A percentile compares a stretch with the other conserved stretches of the same genome.
phyloP scores from a whole-genome alignment of 495 filamentous ascomycete genomes.

The Durotheca rogersii region DNA sequence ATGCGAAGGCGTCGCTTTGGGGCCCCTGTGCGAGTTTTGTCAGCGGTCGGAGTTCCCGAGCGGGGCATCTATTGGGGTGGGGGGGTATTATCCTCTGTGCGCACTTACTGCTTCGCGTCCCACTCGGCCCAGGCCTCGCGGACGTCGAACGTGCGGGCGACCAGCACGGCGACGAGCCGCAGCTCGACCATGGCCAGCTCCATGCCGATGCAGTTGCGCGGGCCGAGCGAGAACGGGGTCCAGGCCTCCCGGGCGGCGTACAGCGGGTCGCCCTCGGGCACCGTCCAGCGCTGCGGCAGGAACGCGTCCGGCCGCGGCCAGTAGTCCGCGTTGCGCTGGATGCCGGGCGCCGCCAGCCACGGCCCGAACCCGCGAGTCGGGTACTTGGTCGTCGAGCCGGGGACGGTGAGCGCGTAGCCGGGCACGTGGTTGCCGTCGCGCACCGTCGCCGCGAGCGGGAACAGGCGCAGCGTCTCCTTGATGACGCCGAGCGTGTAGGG shows the following conservation, averaged over 20 bases:
- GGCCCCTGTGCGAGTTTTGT: slow-evolving; percentile 13
- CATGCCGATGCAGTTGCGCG: slow-evolving; percentile 57
- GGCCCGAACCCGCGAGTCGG: slow-evolving; percentile 36
- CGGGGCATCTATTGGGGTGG: no score
- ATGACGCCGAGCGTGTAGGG: slow-evolving; percentile 49
- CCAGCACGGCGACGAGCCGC: slow-evolving; percentile 47
- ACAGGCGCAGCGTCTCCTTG: slow-evolving; percentile 49
- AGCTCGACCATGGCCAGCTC: slow-evolving; percentile 53
- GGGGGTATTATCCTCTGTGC: background rate
- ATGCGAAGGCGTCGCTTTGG: slow-evolving; percentile 24
- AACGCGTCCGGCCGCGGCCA: slow-evolving; percentile 45
- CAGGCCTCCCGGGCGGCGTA: slow-evolving; percentile 46
- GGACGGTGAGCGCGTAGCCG: slow-evolving; percentile 30
- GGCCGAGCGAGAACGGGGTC: slow-evolving; percentile 55
- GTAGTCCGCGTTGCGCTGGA: slow-evolving; percentile 37
- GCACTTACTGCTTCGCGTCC: slow-evolving; percentile 34
- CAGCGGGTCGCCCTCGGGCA: slow-evolving; percentile 36
- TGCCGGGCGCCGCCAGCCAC: slow-evolving; percentile 35
- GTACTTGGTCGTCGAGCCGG: slow-evolving; percentile 30
- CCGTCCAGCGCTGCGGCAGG: slow-evolving; percentile 48
- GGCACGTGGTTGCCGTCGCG: slow-evolving; percentile 31
- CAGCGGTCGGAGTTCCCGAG: slow-evolving; percentile 2
- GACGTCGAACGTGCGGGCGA: slow-evolving; percentile 49
- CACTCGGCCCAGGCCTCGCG: slow-evolving; percentile 47
- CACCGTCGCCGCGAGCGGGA: slow-evolving; percentile 37